A percentile compares a stretch with the other conserved stretches of the same genome.
Conservation (phyloP, 2,329 filamentous ascomycete species). For the Pyrenophora tritici-repentis region DNA sequence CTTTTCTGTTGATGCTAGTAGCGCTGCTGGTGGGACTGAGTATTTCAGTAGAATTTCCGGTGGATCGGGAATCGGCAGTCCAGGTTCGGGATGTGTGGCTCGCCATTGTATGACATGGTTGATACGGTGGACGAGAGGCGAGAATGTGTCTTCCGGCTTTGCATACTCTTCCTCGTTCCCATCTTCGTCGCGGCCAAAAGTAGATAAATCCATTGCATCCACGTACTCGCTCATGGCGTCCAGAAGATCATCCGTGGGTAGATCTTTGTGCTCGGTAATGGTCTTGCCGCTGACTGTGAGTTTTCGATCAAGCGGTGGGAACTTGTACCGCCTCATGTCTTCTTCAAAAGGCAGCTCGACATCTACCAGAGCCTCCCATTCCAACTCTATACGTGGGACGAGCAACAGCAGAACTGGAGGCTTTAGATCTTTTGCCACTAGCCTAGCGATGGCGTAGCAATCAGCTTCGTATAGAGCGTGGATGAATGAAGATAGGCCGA, state of each 20-base stretch:
- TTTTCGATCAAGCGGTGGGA: constrained; percentile 86
- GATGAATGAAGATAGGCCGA: constrained; percentile 87
- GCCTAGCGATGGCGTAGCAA: constrained; percentile 81
- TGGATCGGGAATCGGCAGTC: constrained; percentile 58
- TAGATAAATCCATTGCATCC: constrained; percentile 86
- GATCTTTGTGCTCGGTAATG: constrained; percentile 79
- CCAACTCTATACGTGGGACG: constrained; percentile 76
- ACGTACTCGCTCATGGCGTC: constrained; percentile 90
- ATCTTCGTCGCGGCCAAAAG: constrained; percentile 72
- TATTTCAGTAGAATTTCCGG: constrained; percentile 66
- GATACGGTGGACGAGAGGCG: constrained; percentile 84
- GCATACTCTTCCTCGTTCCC: constrained; percentile 70
- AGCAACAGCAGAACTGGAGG: constrained; percentile 78
- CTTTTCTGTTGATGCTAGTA: constrained; percentile 64
- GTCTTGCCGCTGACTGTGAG: constrained; percentile 83
- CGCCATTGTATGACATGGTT: constrained; percentile 83
- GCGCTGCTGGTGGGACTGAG: constrained; percentile 70
- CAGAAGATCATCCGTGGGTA: constrained; percentile 75
- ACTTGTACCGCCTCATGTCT: constrained; percentile 87
- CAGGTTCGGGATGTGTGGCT: constrained; percentile 75
- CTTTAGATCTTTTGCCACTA: constrained; percentile 83
- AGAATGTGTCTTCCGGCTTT: constrained; percentile 79
- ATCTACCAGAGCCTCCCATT: constrained; percentile 86
- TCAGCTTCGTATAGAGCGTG: constrained; percentile 85
- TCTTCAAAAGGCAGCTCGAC: constrained; percentile 91